These are phyloP conservation scores for Trypanosoma platydactyli DNA, from an alignment of 208 protist species.

Conservation along the genomic window DNA sequence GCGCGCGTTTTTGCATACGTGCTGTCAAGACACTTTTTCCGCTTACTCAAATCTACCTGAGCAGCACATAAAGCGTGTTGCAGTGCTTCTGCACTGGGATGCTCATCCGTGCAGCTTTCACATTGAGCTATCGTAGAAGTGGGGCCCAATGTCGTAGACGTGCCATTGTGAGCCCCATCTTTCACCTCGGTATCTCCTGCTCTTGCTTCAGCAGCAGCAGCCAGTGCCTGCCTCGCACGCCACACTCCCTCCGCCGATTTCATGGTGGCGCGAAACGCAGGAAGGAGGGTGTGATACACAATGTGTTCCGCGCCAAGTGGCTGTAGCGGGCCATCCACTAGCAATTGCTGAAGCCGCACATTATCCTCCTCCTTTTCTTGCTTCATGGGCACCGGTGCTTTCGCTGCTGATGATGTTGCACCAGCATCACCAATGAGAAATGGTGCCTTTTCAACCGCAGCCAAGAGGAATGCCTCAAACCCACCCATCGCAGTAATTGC, in stretches of 20 bases:
- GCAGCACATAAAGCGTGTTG: neutral
- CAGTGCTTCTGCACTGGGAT: neutral
- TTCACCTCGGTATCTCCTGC: neutral
- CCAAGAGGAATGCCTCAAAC: conserved; percentile 46
- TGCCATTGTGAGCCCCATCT: neutral
- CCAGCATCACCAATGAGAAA: conserved; percentile 38
- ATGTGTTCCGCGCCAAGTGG: conserved; percentile 55
- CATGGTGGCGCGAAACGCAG: conserved; percentile 37
- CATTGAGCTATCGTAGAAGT: too few species aligned
- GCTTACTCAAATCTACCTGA: conserved; percentile 5
- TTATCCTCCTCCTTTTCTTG: conserved; percentile 11
- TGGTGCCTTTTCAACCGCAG: conserved; percentile 34
- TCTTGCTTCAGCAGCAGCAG: conserved; percentile 11
- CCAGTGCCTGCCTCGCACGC: conserved; percentile 20
- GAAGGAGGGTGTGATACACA: conserved; percentile 53
- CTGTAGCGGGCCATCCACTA: conserved; percentile 62
- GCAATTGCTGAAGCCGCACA: conserved; percentile 39
- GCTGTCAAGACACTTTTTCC: conserved; percentile 11
- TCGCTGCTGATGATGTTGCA: neutral
- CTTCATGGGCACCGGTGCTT: neutral
- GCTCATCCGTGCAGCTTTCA: neutral
- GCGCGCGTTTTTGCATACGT: conserved; percentile 8
- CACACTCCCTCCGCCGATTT: conserved; percentile 39
- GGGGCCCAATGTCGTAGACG: neutral
- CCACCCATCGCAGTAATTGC: conserved; percentile 3